Base-by-base conservation (phyloP, 2,329 filamentous ascomycete genomes). In the Stachybotrys echinatus region DNA sequence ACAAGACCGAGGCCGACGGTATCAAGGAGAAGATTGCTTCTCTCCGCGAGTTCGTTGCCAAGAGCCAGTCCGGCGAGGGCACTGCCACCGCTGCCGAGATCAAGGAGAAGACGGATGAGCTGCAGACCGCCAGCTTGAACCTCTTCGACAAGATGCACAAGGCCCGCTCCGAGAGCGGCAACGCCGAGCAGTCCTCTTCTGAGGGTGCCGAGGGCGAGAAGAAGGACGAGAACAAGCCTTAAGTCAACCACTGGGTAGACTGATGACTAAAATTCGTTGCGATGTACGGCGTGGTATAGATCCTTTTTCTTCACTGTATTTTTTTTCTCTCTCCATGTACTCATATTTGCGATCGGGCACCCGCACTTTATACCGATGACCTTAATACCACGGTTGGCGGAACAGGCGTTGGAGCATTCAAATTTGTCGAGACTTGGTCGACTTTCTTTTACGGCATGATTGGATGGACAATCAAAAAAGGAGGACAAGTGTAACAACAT, bases 121-220 rank as follows among this genome's bases (percentile, higher is more conserved):
- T 99, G 68, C 94, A 97, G 79, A 89, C 88, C 71, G 89, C 92
- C 61, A 92, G 88, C 74, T 80, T 99, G 75, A 95, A 89, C 76
- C 85, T 97, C 66, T 97, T 99, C 73, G 94, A 97, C 80, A 96
- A 97, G 88, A 96, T 99, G 89, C 92, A 99, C 88, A 95, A 95
- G 82, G 90, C 92, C 61, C 87, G 89, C 63, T 71, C 75, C 61
- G 88, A 92, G 77, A 78, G 77, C 61, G 71, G 76, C 65, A 58
- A 62, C 52, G 72, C 77, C 67, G 72, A 81, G 67, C 73, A 80
- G 65, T 57, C 67, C 62, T 73, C 62, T 60, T 71, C 63, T 69
- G 61, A 74, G 63, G 72, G 74, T 73, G 71, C 73, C 63, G 69
- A 91, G 77, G 84, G 79, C 58, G 84, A 91, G 77, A 88, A 88